Percentiles rank a stretch among this genome's conserved stretches.
phyloP scores from a whole-genome alignment of 1,284 basidiomycete species.

The Tylopilus sp. region DNA sequence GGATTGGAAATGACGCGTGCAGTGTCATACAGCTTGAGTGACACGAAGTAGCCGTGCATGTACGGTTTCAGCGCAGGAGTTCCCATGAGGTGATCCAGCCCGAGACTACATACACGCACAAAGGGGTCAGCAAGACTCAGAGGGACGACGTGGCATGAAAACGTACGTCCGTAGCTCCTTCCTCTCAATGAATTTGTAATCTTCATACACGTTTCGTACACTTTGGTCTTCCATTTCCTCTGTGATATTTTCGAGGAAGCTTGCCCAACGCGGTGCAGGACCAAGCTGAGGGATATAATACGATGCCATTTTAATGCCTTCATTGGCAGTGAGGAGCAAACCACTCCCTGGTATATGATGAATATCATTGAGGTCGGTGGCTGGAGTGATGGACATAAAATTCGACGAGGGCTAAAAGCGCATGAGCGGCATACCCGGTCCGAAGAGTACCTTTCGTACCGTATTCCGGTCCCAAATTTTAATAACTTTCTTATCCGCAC shows the following conservation, averaged over 20 bases:
- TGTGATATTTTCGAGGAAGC: constrained; percentile 96
- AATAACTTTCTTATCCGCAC: constrained; percentile 91
- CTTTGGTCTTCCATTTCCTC: constrained; percentile 94
- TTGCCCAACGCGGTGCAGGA: constrained; percentile 94
- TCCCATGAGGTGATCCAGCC: constrained; percentile 92
- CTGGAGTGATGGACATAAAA: constrained; percentile 90
- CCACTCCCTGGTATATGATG: constrained; percentile 86
- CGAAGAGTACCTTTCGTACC: constrained; percentile 43
- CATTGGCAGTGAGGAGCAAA: constrained; percentile 85
- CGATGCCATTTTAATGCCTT: constrained; percentile 86
- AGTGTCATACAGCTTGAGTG: constrained; percentile 92
- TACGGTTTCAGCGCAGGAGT: constrained; percentile 96
- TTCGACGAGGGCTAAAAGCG: constrained; percentile 72
- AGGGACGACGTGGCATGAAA: not conserved
- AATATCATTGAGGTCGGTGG: constrained; percentile 83
- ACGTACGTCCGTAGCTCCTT: constrained; percentile 81
- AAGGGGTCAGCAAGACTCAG: constrained; percentile 4
- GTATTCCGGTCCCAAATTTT: constrained; percentile 91
- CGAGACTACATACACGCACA: constrained; percentile 52
- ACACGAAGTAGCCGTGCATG: constrained; percentile 99
- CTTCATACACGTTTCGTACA: constrained; percentile 79
- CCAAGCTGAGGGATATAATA: constrained; percentile 96
- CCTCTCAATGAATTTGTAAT: constrained; percentile 96
- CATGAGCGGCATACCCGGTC: constrained; percentile 5
- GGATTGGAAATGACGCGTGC: constrained; percentile 96